Conservation (phyloP, 169 alveolate genomes). For the Fabrea salina region DNA sequence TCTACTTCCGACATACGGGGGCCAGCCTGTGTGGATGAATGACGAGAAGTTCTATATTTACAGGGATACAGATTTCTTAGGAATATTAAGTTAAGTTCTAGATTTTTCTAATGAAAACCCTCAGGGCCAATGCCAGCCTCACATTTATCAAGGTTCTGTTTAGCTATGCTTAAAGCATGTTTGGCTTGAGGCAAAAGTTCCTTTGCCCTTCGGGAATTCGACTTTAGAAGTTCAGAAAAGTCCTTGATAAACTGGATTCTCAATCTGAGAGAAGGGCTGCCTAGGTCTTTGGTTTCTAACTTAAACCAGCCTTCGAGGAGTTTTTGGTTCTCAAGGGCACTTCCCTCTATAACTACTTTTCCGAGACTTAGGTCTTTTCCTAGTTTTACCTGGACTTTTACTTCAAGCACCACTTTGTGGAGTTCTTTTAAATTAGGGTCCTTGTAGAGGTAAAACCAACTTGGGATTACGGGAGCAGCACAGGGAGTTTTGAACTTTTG, state of each 20-base stretch:
- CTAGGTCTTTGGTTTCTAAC: background rate
- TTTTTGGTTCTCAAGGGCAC: background rate
- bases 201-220: too few relatives aligned
- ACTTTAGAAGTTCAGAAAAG: too few relatives aligned
- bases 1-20: slow-evolving; percentile 58
- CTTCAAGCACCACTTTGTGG: background rate
- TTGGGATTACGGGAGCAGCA: background rate
- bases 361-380: background rate
- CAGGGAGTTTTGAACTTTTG: background rate
- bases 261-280: slow-evolving; percentile 1
- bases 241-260: background rate
- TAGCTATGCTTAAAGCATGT: too few relatives aligned
- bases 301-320: slow-evolving; percentile 3
- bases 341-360: background rate
- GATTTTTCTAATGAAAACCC: too few relatives aligned
- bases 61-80: slow-evolving; percentile 56
- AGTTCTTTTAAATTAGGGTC: background rate
- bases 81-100: slow-evolving; percentile 9
- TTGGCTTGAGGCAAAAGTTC: too few relatives aligned
- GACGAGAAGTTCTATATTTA: slow-evolving; percentile 42
- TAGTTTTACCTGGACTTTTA: background rate
- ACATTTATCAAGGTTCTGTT: too few relatives aligned
- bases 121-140: too few relatives aligned
- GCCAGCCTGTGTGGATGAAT: slow-evolving; percentile 31
- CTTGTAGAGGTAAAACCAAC: background rate